Evolutionary conservation across 2,329 filamentous ascomycete genomes (phyloP).

Genomic region (Fusarium scirpi): DNA sequence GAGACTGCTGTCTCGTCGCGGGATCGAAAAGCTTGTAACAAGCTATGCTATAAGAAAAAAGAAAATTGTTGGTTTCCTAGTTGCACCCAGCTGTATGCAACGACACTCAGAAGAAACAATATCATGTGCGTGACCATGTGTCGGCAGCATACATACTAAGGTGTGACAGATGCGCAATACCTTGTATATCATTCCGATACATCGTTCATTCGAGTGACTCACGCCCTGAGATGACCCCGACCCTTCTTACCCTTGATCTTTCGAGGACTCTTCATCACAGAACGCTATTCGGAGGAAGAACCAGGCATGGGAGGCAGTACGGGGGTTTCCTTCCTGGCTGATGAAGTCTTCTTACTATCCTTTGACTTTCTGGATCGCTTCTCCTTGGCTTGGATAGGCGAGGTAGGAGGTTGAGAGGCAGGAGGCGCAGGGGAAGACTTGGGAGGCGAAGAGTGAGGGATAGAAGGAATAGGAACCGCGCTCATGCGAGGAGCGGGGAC

Average conservation of each 20-base stretch:
- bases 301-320: constrained; percentile 43
- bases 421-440: constrained; percentile 45
- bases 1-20: constrained; percentile 43
- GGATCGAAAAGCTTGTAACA: constrained; percentile 40
- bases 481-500: constrained; percentile 48
- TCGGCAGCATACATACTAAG: not conserved
- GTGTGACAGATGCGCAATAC: not conserved
- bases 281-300: constrained; percentile 42
- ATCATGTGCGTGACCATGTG: not conserved
- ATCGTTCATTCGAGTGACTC: not conserved
- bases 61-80: constrained; percentile 4
- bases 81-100: constrained; percentile 7
- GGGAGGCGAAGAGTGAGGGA: constrained; percentile 50
- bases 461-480: constrained; percentile 51
- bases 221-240: not conserved
- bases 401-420: constrained; percentile 22
- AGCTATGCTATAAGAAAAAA: constrained; percentile 34
- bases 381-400: constrained; percentile 44
- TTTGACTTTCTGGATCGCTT: constrained; percentile 51
- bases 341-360: constrained; percentile 40
- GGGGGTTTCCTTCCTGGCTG: constrained; percentile 46
- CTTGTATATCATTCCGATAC: not conserved
- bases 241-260: constrained; percentile 4
- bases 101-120: not conserved
- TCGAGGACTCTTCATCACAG: constrained; percentile 2